A percentile compares a stretch with the other conserved stretches of the same genome.
Evolutionary conservation across 495 filamentous ascomycete genomes (phyloP).

Genomic region (Rusavskia elegans): DNA sequence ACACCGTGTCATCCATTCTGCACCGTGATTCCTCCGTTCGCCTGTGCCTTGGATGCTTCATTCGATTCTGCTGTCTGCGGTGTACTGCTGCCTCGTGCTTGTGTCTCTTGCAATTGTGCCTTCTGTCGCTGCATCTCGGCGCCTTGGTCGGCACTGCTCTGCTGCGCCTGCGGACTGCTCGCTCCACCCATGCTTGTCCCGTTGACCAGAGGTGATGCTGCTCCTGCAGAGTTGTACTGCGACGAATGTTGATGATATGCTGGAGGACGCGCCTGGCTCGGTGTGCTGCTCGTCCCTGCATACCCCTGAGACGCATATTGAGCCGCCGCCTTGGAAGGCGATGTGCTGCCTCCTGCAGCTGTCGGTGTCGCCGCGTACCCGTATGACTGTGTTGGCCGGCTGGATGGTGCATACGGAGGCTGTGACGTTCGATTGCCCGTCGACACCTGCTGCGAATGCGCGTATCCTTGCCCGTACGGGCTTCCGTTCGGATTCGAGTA

Average conservation of each 20-base stretch:
- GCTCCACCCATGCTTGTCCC: conserved; percentile 17
- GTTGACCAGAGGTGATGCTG: conserved; percentile 22
- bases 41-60: conserved; percentile 24
- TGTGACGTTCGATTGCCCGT: conserved; percentile 18
- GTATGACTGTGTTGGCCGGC: conserved; percentile 20
- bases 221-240: conserved; percentile 13
- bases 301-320: conserved; percentile 15
- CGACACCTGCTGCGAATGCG: conserved; percentile 8
- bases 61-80: conserved; percentile 27
- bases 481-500: conserved; percentile 19
- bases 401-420: conserved; percentile 19
- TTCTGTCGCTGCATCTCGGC: conserved; percentile 28
- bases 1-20: background rate
- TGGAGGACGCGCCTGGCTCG: conserved; percentile 18
- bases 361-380: conserved; percentile 8
- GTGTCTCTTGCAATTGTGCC: conserved; percentile 23
- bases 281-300: conserved; percentile 14
- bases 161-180: background rate
- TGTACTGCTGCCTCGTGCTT: conserved; percentile 23
- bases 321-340: conserved; percentile 18
- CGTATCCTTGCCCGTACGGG: conserved; percentile 10
- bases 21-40: conserved; percentile 8
- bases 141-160: conserved; percentile 26
- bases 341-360: conserved; percentile 19
- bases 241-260: conserved; percentile 18